Base-by-base conservation (phyloP, 441 rosid genomes). In the Theobroma grandiflorum region DNA sequence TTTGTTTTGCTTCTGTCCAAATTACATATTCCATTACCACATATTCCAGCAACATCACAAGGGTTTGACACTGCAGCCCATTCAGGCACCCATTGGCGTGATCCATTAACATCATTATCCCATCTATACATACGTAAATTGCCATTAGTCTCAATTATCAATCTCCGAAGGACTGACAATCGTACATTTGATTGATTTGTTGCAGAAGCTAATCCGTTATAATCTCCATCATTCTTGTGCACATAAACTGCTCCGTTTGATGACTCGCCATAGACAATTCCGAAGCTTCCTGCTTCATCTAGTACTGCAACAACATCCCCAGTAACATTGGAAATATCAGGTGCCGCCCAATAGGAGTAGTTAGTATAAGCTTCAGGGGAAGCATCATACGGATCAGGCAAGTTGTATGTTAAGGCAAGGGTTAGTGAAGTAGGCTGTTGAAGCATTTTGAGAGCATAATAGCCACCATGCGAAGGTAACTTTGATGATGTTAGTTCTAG, bases 51-150 rank as follows among this genome's bases (percentile, higher is more conserved):
- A 68, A 94, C 89, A 52, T 88, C 92, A 68, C 99, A 96, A 0
- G 99, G 98, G 31, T 96, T 96, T 49, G 98, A 93, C 8, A 91
- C 93, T 8, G 98, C 98, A 33, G 99, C 98, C 98, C 98, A 94
- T 55, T 94, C 97, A 0, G 98, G 83, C 1, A 94, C 94, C 98
- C 98, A 96, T 71, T 86, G 95, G 62, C 91, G 89, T 0, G 97
- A 91, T 3, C 96, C 97, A 55, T 94, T 96, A 38, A 92, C 86
- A 71, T 92, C 91, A 65, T 94, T 87, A 59, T 93, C 98, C 97
- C 96, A 96, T 78, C 92, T 84, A 79, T 96, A 96, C 57, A 96
- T 52, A 67, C 98, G 86, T 63, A 96, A 68, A 83, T 93, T 96
- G 37, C 98, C 98, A 78, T 94, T 92, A 18, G 82, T 81, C 83